Conservation (phyloP, 208 protist genomes). For the Porcisia deanei region DNA sequence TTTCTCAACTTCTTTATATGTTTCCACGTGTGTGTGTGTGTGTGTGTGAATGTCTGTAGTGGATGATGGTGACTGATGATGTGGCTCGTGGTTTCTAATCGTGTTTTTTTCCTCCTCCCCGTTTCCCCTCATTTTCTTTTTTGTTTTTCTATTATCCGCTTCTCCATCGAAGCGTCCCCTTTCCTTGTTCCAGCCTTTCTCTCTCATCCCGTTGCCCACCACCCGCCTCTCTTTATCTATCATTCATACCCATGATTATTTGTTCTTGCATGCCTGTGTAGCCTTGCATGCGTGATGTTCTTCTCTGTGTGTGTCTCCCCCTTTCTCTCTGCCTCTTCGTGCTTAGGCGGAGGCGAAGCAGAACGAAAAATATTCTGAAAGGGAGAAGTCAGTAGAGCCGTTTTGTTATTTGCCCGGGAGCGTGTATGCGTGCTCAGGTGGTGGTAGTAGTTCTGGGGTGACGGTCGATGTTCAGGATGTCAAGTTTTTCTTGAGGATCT, state of each 20-base stretch:
- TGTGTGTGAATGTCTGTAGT: background rate
- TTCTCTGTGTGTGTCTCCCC: background rate
- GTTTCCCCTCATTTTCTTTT: background rate
- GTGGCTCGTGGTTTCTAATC: background rate
- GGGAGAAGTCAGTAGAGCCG: background rate
- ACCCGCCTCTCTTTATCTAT: too few relatives aligned
- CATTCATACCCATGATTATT: background rate
- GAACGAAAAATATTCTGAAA: background rate
- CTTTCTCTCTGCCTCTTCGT: background rate
- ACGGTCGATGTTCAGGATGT: background rate
- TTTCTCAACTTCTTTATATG: background rate
- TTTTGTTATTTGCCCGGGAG: background rate
- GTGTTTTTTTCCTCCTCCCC: background rate
- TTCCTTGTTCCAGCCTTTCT: background rate
- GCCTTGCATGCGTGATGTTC: constrained; percentile 6
- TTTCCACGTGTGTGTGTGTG: background rate
- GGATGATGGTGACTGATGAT: background rate
- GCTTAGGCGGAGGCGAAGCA: background rate
- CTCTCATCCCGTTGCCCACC: background rate
- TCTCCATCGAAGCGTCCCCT: background rate
- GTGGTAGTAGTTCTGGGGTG: background rate
- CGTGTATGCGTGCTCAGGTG: background rate
- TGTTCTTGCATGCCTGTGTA: constrained; percentile 12
- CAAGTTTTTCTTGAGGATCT: background rate
- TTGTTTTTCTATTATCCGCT: background rate